Evolutionary conservation across 1,284 basidiomycete species (phyloP), one percentile per base, ranked within the genome.

Genomic region (Pyrrhoderma noxium): DNA sequence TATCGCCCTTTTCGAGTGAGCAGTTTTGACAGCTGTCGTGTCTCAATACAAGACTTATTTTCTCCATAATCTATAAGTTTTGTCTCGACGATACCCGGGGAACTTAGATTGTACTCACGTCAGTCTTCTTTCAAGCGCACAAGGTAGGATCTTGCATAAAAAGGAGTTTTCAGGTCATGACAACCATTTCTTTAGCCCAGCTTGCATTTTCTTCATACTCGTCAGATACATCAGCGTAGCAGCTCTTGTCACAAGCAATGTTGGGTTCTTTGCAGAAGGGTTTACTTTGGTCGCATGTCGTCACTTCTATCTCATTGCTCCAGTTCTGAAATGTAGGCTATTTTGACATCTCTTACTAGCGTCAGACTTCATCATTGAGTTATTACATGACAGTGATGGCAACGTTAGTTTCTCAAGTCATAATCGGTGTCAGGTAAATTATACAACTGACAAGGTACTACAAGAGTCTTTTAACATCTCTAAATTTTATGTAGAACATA

Each of bases 371-470:
- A 31, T 31, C 11, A 11, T 5, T 31, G 11, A 11, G 11, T 31
- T 31, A 31, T 31, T 31, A 5, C 11, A 31, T 51, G 34, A 39
- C 39, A 81, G 77, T 75, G 11, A 42, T 77, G n/a, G 78, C 79
- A 60, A 67, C 66, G 0, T 73, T 75, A 70, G 67, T 77, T 8
- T 77, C 77, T 4, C 76, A 81, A 58, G 63, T 71, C 19, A 78
- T 81, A 52, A 60, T 81, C 44, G 76, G 72, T 18, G 59, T 76
- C 48, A 69, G 76, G 76, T 75, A 31, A 31, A 11, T 5, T 31
- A 31, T 31, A 5, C 27, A n/a, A n/a, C n/a, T n/a, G n/a, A n/a
- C n/a, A n/a, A n/a, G n/a, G n/a, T n/a, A n/a, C n/a, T n/a, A n/a
- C n/a, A n/a, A n/a, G n/a, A n/a, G n/a, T 31, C 27, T 31, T 31